Evolutionary conservation across 1,139 yeast genomes (phyloP).

Genomic region (Sugiyamaella pinicola): DNA sequence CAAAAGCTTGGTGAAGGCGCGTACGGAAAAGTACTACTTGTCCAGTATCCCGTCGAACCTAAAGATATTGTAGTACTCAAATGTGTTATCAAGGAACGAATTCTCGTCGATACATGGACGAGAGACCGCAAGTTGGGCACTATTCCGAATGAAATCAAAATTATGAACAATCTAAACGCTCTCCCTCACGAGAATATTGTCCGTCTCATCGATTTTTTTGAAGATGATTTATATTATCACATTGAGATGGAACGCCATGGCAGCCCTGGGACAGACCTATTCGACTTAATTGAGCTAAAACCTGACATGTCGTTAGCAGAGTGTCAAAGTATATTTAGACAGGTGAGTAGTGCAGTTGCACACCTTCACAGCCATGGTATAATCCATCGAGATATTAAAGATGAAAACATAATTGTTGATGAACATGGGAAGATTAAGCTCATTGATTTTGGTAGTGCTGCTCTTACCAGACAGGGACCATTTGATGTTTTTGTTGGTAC

Average conservation of each 20-base stretch:
- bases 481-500: conserved; percentile 98
- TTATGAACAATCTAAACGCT: conserved; percentile 69
- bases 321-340: conserved; percentile 74
- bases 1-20: conserved; percentile 96
- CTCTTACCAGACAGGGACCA: conserved; percentile 86
- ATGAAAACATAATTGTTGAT: conserved; percentile 90
- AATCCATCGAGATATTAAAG: conserved; percentile 93
- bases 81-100: conserved; percentile 87
- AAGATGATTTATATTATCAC: conserved; percentile 84
- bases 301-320: conserved; percentile 77
- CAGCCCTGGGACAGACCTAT: conserved; percentile 83
- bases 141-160: conserved; percentile 91
- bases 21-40: conserved; percentile 87
- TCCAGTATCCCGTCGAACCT: conserved; percentile 64
- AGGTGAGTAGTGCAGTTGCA: conserved; percentile 72
- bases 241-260: conserved; percentile 92
- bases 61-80: conserved; percentile 74
- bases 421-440: conserved; percentile 57
- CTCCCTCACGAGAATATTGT: conserved; percentile 86
- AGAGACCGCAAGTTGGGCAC: conserved; percentile 89
- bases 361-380: conserved; percentile 86
- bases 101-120: conserved; percentile 96
- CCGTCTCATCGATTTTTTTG: conserved; percentile 85
- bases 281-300: conserved; percentile 85
- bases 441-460: conserved; percentile 95